A percentile compares a stretch with the other conserved stretches of the same genome.
phyloP scores from a whole-genome alignment of 352 stramenopile genomes.

The Phytophthora melonis region DNA sequence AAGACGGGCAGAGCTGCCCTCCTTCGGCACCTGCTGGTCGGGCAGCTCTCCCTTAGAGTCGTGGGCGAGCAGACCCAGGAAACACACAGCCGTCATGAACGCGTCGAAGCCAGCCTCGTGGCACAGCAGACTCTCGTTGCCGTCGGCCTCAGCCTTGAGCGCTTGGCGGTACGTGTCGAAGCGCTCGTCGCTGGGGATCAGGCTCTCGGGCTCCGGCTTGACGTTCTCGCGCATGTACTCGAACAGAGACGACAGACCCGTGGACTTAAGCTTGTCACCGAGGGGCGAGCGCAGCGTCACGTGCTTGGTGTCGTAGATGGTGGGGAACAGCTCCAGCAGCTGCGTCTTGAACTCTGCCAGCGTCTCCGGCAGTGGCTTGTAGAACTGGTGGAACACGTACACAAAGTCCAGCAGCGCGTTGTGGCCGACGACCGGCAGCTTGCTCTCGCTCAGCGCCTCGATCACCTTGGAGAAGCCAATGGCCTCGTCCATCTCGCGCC shows the following conservation, averaged over 20 bases:
- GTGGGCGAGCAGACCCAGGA: conserved; percentile 72
- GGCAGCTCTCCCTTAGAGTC: conserved; percentile 59
- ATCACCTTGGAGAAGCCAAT: conserved; percentile 87
- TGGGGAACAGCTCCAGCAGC: conserved; percentile 74
- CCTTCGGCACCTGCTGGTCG: conserved; percentile 35
- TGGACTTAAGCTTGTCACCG: conserved; percentile 66
- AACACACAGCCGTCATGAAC: conserved; percentile 87
- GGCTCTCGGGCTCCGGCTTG: conserved; percentile 55
- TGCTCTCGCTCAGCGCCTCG: conserved; percentile 72
- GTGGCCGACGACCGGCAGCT: conserved; percentile 82
- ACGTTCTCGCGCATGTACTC: conserved; percentile 82
- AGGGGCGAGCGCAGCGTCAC: conserved; percentile 64
- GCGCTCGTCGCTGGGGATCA: conserved; percentile 62
- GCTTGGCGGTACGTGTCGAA: conserved; percentile 75
- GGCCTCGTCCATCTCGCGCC: conserved; percentile 68
- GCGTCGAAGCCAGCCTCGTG: conserved; percentile 90
- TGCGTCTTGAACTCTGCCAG: conserved; percentile 78
- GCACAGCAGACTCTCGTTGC: conserved; percentile 64
- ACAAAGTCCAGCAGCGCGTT: conserved; percentile 89
- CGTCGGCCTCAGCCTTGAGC: conserved; percentile 58
- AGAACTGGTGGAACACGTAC: conserved; percentile 88
- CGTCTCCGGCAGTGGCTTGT: conserved; percentile 73
- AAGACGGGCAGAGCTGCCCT: conserved; percentile 44
- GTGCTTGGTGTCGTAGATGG: conserved; percentile 87
- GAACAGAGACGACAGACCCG: conserved; percentile 72